A percentile compares a stretch with the other conserved stretches of the same genome.
These are phyloP conservation scores for Fonsecaea nubica DNA, from an alignment of 2,329 filamentous ascomycete genomes.

Conservation along the genomic window DNA sequence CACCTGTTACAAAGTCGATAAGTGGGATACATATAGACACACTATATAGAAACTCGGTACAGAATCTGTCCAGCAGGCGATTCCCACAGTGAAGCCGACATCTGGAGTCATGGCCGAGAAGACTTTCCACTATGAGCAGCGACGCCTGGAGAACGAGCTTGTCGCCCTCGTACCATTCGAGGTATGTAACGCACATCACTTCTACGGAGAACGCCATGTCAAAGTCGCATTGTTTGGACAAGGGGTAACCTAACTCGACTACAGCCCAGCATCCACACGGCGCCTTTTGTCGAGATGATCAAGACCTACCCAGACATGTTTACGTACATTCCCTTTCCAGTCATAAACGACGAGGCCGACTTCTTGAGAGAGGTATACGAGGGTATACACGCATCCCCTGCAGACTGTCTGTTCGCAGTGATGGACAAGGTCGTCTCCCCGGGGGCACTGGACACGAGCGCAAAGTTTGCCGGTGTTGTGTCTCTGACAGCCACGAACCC, in stretches of 20 bases:
- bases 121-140: constrained; percentile 15
- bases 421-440: constrained; percentile 7
- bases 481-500: neutral
- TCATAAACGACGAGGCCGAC: constrained; percentile 9
- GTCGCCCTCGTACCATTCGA: constrained; percentile 12
- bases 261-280: constrained; percentile 1
- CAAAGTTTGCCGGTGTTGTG: constrained; percentile 7
- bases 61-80: no score
- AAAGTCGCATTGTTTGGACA: neutral
- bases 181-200: neutral
- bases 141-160: constrained; percentile 15
- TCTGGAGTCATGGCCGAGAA: neutral
- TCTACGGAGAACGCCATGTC: neutral
- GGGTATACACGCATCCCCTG: neutral
- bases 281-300: constrained; percentile 1
- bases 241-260: neutral
- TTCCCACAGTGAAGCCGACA: neutral
- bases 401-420: constrained; percentile 14
- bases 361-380: constrained; percentile 9
- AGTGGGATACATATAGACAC: no score
- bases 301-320: constrained; percentile 10
- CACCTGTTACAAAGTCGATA: neutral
- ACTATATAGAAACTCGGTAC: no score
- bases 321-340: constrained; percentile 6
- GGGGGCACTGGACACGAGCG: neutral